These are phyloP conservation scores for Mollisiaceae sp. DNA, from an alignment of 2,329 filamentous ascomycete genomes.

Conservation along the genomic window DNA sequence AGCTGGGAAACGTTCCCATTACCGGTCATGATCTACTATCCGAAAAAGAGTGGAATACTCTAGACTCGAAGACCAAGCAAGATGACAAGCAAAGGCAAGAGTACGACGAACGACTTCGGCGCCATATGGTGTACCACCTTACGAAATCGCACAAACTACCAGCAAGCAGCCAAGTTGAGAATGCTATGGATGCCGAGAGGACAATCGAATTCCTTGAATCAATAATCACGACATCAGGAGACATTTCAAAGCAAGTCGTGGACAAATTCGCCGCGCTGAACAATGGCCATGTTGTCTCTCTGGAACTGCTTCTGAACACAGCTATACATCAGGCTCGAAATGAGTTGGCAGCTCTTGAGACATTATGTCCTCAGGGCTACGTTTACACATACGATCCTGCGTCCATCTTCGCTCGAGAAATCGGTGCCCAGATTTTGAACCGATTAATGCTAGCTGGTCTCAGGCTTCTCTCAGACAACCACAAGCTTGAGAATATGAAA, in stretches of 20 bases:
- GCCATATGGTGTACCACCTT: slow-evolving; percentile 36
- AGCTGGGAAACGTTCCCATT: slow-evolving; percentile 19
- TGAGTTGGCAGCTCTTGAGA: slow-evolving; percentile 38
- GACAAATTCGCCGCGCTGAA: slow-evolving; percentile 23
- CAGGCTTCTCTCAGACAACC: slow-evolving; percentile 27
- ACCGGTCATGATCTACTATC: slow-evolving; percentile 24
- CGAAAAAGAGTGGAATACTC: slow-evolving; percentile 22
- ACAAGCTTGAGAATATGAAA: slow-evolving; percentile 32
- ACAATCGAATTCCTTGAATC: slow-evolving; percentile 26
- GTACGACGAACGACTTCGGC: slow-evolving; percentile 33
- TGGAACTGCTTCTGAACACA: slow-evolving; percentile 37
- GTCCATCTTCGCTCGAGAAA: slow-evolving; percentile 36
- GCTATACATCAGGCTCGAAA: slow-evolving; percentile 35
- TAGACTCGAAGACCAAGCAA: slow-evolving; percentile 30
- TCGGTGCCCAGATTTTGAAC: slow-evolving; percentile 33
- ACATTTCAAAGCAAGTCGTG: slow-evolving; percentile 12
- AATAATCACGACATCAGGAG: slow-evolving; percentile 7
- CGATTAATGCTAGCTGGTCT: slow-evolving; percentile 33
- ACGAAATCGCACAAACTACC: slow-evolving; percentile 24
- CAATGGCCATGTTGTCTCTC: slow-evolving; percentile 26
- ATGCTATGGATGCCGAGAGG: slow-evolving; percentile 10
- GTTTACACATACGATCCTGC: slow-evolving; percentile 39
- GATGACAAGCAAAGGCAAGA: slow-evolving; percentile 17
- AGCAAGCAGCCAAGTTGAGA: slow-evolving; percentile 16
- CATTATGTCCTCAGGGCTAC: slow-evolving; percentile 35